Evolutionary conservation across 257 asterid genomes (phyloP), one percentile per base, ranked within the genome.

Genomic region (Plantago ovata): DNA sequence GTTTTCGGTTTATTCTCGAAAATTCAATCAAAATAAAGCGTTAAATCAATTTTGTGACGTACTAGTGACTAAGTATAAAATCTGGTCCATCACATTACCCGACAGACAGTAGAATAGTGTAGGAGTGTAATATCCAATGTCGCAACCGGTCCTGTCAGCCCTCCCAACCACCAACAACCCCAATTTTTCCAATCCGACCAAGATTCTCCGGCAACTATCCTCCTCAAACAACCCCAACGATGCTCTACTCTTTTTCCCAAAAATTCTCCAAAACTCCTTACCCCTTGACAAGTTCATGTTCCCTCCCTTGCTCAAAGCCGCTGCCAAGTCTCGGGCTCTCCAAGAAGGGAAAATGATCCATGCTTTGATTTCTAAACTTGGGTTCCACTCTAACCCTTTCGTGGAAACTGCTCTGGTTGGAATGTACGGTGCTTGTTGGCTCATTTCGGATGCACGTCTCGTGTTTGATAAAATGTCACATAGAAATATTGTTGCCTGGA

Each of bases 381-480:
- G 95, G 44, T 81, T 61, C 56, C 73, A 62, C 12, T 66, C 67
- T 10, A 88, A 88, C 65, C 88, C 94, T 7, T 83, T 73, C 59
- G 93, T 88, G 68, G 79, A 85, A 58, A 85, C 96, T 52, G 91
- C 86, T 18, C 63, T 85, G 75, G 73, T 81, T 22, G 81, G 95
- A 11, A 65, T 85, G 83, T 85, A 83, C 62, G 70, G 67, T 0
- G 65, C 72, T 2, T 77, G 89, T 64, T 86, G 93, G 38, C 38
- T 70, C 13, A 76, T 85, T 21, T 58, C 57, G n/a, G 85, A 79
- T 7, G 94, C 87, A 7, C 94, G 91, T 2, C 47, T 71, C 28
- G 59, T 89, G 89, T 85, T 81, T 47, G 95, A 81, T 79, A 83
- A 81, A 83, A 89, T 85, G 88, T 73, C 82, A 21, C 56, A 77